phyloP scores from a whole-genome alignment of 768 basidiomycete genomes.

The Suillus fuscotomentosus region DNA sequence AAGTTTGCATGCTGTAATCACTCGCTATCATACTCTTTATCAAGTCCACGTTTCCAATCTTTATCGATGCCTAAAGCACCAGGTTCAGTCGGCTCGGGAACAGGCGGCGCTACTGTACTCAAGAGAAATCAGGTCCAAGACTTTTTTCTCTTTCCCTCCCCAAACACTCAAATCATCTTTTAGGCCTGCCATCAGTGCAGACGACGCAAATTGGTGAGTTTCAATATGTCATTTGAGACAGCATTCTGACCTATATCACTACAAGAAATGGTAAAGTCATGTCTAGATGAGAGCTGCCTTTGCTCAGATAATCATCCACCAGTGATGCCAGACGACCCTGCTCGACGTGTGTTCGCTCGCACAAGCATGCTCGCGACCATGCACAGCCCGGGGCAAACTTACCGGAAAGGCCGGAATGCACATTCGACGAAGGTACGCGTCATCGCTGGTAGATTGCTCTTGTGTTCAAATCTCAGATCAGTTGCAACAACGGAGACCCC shows the following conservation, averaged over 20 bases:
- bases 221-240: slow-evolving; percentile 2
- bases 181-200: slow-evolving; percentile 61
- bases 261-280: slow-evolving; percentile 58
- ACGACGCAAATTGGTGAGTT: slow-evolving; percentile 65
- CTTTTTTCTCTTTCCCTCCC: not conserved
- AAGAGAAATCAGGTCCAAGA: slow-evolving; percentile 25
- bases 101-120: slow-evolving; percentile 8
- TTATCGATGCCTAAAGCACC: slow-evolving; percentile 40
- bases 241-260: slow-evolving; percentile 17
- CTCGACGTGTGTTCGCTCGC: slow-evolving; percentile 74
- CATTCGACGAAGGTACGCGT: slow-evolving; percentile 65
- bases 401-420: slow-evolving; percentile 64
- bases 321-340: slow-evolving; percentile 79
- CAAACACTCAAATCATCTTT: not conserved
- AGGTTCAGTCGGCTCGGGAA: slow-evolving; percentile 5
- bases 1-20: slow-evolving; percentile 2
- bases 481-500: slow-evolving; percentile 36
- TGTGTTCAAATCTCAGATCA: slow-evolving; percentile 19
- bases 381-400: slow-evolving; percentile 54
- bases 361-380: slow-evolving; percentile 65
- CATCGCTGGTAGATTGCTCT: slow-evolving; percentile 3
- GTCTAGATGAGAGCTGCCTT: slow-evolving; percentile 1
- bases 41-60: slow-evolving; percentile 5
- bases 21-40: not conserved
- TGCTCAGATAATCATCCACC: slow-evolving; percentile 5